These are phyloP conservation scores for Tetrahymena malaccensis DNA, from an alignment of 73 alveolate genomes.

Conservation along the genomic window DNA sequence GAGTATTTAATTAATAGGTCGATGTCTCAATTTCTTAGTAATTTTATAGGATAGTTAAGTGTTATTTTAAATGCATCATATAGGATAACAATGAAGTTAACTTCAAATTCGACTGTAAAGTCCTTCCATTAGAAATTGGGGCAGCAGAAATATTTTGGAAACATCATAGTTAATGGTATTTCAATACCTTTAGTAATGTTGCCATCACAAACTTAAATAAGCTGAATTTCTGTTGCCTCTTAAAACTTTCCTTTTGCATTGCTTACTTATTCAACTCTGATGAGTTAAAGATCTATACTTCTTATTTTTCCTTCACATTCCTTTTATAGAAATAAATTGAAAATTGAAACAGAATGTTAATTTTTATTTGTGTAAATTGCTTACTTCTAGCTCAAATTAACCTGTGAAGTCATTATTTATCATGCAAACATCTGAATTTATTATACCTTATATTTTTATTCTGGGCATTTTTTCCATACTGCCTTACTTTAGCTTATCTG, in stretches of 20 bases:
- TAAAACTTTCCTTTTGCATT: constrained; percentile 38
- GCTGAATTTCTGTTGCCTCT: constrained; percentile 80
- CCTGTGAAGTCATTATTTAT: constrained; percentile 17
- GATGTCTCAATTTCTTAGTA: constrained; percentile 4
- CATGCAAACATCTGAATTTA: neutral
- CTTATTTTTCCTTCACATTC: constrained; percentile 52
- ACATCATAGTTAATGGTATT: constrained; percentile 81
- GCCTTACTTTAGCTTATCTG: constrained; percentile 2
- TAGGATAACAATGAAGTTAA: constrained; percentile 74
- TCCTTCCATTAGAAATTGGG: constrained; percentile 58
- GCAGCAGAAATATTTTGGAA: constrained; percentile 81
- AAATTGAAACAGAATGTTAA: neutral
- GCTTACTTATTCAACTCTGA: constrained; percentile 71
- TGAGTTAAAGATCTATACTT: constrained; percentile 75
- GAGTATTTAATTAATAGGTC: neutral
- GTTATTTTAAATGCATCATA: constrained; percentile 68
- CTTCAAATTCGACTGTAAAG: constrained; percentile 63
- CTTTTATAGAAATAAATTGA: neutral
- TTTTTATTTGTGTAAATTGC: neutral
- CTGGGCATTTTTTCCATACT: neutral
- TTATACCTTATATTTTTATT: constrained; percentile 7
- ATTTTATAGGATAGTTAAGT: constrained; percentile 59
- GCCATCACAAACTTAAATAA: constrained; percentile 86
- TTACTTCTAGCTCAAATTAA: neutral
- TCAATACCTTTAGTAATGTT: constrained; percentile 79